phyloP scores from a whole-genome alignment of 805 yeast genomes.

The Metschnikowia gelsemii region DNA sequence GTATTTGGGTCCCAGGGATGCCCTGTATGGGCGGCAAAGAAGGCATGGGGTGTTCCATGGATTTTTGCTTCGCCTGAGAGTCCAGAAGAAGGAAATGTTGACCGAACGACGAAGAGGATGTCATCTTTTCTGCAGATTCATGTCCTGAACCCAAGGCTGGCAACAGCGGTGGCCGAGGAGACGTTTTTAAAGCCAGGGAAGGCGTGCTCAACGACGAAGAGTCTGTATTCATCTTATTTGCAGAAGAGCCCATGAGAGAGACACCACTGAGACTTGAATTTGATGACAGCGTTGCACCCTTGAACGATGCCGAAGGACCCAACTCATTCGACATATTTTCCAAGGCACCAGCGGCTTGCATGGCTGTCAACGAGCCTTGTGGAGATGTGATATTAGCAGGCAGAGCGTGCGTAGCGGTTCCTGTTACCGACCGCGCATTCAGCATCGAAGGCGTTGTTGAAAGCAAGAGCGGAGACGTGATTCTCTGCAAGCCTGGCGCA shows the following conservation, averaged over 20 bases:
- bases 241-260: conserved; percentile 32
- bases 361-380: conserved; percentile 23
- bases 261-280: conserved; percentile 23
- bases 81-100: conserved; percentile 38
- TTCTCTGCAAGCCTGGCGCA: conserved; percentile 61
- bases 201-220: conserved; percentile 33
- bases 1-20: conserved; percentile 15
- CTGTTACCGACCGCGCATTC: conserved; percentile 33
- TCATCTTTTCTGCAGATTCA: conserved; percentile 14
- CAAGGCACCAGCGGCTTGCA: conserved; percentile 45
- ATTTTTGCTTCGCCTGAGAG: conserved; percentile 8
- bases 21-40: conserved; percentile 25
- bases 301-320: conserved; percentile 45
- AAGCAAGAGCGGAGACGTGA: conserved; percentile 63
- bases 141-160: conserved; percentile 29
- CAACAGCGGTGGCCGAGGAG: conserved; percentile 31
- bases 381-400: conserved; percentile 13
- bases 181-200: conserved; percentile 33
- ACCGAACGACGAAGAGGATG: conserved; percentile 47
- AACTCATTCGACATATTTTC: conserved; percentile 45
- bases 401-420: conserved; percentile 7
- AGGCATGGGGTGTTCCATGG: conserved; percentile 15
- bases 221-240: conserved; percentile 1
- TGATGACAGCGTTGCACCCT: conserved; percentile 19
- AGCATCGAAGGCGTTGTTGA: conserved; percentile 49